These are phyloP conservation scores for Colletotrichum sp. DNA, from an alignment of 2,329 filamentous ascomycete genomes.

Conservation along the genomic window DNA sequence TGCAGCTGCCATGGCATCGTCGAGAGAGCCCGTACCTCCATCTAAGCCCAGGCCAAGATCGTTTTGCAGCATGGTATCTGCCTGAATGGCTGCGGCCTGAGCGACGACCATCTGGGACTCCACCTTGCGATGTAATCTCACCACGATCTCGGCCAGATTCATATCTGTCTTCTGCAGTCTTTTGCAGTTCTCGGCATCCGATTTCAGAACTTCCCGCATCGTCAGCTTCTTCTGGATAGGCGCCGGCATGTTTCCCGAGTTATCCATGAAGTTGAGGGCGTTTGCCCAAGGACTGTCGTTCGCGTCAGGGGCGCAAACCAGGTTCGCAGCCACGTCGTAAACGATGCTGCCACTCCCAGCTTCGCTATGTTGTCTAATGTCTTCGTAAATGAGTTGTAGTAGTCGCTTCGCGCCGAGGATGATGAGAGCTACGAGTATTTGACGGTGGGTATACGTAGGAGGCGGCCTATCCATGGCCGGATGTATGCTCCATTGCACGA, in stretches of 20 bases:
- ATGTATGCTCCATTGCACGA: constrained; percentile 71
- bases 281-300: constrained; percentile 45
- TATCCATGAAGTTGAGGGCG: constrained; percentile 35
- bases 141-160: constrained; percentile 62
- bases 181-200: constrained; percentile 62
- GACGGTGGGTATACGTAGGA: constrained; percentile 74
- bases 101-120: constrained; percentile 65
- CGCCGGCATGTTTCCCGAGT: constrained; percentile 37
- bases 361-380: constrained; percentile 67
- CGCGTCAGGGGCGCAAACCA: constrained; percentile 72
- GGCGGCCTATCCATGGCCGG: constrained; percentile 60
- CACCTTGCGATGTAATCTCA: constrained; percentile 67
- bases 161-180: constrained; percentile 61
- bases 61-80: constrained; percentile 46
- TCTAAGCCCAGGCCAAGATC: constrained; percentile 46
- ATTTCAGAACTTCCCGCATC: constrained; percentile 64
- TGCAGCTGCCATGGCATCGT: constrained; percentile 45
- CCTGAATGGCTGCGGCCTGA: constrained; percentile 35
- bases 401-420: constrained; percentile 67
- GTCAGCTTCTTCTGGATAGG: constrained; percentile 54
- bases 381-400: constrained; percentile 68
- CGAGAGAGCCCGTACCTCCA: constrained; percentile 34
- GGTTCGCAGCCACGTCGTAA: constrained; percentile 71
- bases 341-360: constrained; percentile 63
- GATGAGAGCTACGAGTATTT: constrained; percentile 65